These are phyloP conservation scores for Coemansia sp. DNA, from an alignment of 192 early-diverging fungal species.

Conservation along the genomic window DNA sequence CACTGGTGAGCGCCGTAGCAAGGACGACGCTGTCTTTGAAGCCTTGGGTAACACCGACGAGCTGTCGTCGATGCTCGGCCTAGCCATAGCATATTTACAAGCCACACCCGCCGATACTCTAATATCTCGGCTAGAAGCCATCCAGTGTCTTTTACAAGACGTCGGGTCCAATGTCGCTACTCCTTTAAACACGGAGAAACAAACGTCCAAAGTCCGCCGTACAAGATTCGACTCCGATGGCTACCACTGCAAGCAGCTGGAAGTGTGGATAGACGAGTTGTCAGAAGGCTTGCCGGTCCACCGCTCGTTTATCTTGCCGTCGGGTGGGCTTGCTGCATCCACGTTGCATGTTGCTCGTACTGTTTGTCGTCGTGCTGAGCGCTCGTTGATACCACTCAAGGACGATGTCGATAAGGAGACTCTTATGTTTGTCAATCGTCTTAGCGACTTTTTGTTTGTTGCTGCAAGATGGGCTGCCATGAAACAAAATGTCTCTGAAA, in stretches of 20 bases:
- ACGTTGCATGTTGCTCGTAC: conserved; percentile 82
- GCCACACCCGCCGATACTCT: conserved; percentile 13
- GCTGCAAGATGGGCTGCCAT: conserved; percentile 82
- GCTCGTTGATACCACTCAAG: conserved; percentile 72
- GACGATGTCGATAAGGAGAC: conserved; percentile 38
- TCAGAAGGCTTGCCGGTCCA: conserved; percentile 70
- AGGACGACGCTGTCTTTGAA: conserved; percentile 88
- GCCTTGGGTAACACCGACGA: conserved; percentile 91
- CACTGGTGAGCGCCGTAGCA: conserved; percentile 85
- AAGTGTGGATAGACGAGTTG: conserved; percentile 83
- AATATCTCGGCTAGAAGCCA: conserved; percentile 53
- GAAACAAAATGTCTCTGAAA: conserved; percentile 66
- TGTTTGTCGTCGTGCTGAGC: conserved; percentile 84
- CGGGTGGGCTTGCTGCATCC: conserved; percentile 80
- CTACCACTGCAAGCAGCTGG: conserved; percentile 61
- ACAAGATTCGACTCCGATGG: conserved; percentile 79
- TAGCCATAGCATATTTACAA: conserved; percentile 41
- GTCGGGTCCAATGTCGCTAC: conserved; percentile 90
- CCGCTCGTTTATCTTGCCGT: conserved; percentile 86
- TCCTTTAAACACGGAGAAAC: conserved; percentile 58
- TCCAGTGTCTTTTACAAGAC: conserved; percentile 91
- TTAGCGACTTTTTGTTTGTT: conserved; percentile 91
- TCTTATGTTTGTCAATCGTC: conserved; percentile 43
- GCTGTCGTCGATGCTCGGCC: conserved; percentile 62
- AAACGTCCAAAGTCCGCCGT: conserved; percentile 60